These are phyloP conservation scores for Apophysomyces elegans DNA, from an alignment of 371 early-diverging fungal species.

Conservation along the genomic window DNA sequence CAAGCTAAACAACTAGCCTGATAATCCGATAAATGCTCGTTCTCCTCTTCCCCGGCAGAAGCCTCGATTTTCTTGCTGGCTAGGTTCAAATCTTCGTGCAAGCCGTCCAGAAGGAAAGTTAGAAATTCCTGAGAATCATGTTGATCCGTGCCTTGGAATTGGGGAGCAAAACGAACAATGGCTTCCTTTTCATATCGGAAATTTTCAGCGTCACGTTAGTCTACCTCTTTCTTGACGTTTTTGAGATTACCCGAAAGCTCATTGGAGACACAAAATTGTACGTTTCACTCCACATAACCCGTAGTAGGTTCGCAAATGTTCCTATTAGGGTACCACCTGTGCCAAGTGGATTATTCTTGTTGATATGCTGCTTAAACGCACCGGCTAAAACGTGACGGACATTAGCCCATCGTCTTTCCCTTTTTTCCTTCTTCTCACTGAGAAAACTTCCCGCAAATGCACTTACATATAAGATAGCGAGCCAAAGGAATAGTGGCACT, in stretches of 20 bases:
- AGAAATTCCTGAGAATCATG: conserved; percentile 77
- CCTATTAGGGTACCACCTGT: conserved; percentile 72
- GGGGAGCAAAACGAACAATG: conserved; percentile 59
- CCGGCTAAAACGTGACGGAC: conserved; percentile 47
- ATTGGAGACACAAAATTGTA: conserved; percentile 57
- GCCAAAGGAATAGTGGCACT: conserved; percentile 84
- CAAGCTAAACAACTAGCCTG: conserved; percentile 70
- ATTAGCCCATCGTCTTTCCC: too few species aligned
- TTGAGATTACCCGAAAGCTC: conserved; percentile 40
- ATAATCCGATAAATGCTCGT: conserved; percentile 42
- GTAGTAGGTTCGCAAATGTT: conserved; percentile 66
- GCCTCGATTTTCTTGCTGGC: conserved; percentile 22
- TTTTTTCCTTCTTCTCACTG: not conserved
- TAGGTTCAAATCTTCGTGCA: conserved; percentile 63
- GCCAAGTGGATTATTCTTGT: conserved; percentile 74
- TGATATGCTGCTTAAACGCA: conserved; percentile 68
- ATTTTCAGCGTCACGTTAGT: not conserved
- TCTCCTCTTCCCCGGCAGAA: not conserved
- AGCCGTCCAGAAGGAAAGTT: conserved; percentile 61
- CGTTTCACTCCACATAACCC: conserved; percentile 67
- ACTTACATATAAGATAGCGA: conserved; percentile 70
- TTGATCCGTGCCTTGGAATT: conserved; percentile 60
- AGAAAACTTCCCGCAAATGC: not conserved
- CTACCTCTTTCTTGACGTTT: too few species aligned
- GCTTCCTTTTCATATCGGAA: conserved; percentile 32